Percentiles rank a stretch among this genome's conserved stretches.
These are phyloP conservation scores for Kentomonas sorsogonicus DNA, from an alignment of 208 protist genomes.

Conservation along the genomic window DNA sequence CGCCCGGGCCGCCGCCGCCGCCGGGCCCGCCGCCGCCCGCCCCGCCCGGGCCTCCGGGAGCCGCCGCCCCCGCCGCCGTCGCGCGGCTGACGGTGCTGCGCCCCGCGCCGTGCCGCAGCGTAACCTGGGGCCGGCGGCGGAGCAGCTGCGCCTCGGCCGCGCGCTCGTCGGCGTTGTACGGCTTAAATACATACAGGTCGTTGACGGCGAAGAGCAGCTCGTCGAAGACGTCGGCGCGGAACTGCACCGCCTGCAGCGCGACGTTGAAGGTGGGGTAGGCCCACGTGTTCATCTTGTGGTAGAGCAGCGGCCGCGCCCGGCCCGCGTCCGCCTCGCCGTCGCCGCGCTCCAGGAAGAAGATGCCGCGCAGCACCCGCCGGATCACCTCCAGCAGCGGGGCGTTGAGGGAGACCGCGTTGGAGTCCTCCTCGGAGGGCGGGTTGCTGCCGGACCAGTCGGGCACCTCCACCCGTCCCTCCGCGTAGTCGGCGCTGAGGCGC, in stretches of 20 bases:
- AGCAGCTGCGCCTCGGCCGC: slow-evolving; percentile 36
- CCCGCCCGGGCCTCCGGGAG: slow-evolving; percentile 1
- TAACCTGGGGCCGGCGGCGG: slow-evolving; percentile 17
- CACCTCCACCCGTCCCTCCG: too few species aligned
- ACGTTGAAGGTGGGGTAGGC: slow-evolving; percentile 35
- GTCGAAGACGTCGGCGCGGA: slow-evolving; percentile 33
- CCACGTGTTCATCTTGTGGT: slow-evolving; percentile 3
- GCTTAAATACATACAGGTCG: slow-evolving; percentile 24
- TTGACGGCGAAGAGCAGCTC: slow-evolving; percentile 33
- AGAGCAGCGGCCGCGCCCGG: slow-evolving; percentile 9
- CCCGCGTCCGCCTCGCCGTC: not conserved
- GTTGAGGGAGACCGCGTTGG: not conserved
- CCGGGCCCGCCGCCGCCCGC: not conserved
- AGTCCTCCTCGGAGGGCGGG: too few species aligned
- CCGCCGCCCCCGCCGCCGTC: not conserved
- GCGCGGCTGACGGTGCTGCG: not conserved
- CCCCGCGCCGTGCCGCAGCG: slow-evolving; percentile 14
- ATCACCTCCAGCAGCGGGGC: slow-evolving; percentile 11
- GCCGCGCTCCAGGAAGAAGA: slow-evolving; percentile 11
- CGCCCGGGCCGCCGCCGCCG: not conserved
- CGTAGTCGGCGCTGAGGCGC: too few species aligned
- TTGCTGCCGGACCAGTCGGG: not conserved
- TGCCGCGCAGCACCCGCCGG: slow-evolving; percentile 10
- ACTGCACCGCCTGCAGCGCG: slow-evolving; percentile 21
- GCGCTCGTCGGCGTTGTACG: slow-evolving; percentile 31